Base-by-base conservation (phyloP, 1,284 basidiomycete genomes). In the Pascua guehoae region DNA sequence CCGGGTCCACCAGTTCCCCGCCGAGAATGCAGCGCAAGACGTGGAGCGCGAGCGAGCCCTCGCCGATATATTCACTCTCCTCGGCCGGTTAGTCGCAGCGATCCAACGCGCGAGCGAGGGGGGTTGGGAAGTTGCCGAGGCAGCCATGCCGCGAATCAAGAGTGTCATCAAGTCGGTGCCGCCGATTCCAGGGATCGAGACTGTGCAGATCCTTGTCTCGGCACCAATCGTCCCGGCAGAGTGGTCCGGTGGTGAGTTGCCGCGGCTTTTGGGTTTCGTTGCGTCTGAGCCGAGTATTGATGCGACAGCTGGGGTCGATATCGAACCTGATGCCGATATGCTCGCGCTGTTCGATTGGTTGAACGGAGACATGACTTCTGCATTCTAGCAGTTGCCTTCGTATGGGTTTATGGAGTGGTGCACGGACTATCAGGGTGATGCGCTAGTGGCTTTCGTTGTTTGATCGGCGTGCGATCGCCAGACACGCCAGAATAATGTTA, bases 321-420 rank as follows among this genome's bases (percentile, higher is more conserved):
- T 47, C 10, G 51, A 60, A 24, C 59, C 59, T 0, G 49, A 54
- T 14, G 32, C 42, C 15, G 59, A 57, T 11, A 53, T 61, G 14
- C 46, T 62, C 1, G 60, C 60, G 12, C 51, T 62, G 14, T 62
- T 62, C 16, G 60, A 62, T 42, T 62, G 60, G 60, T 56, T 62
- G 10, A 58, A 58, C 15, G 57, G 60, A 3, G 60, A 62, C 37
- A 55, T 59, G 44, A 41, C 38, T 15, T 14, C 18, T 2, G 45
- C 37, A 39, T 53, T 53, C 38, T 47, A 43, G 24, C 24, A 7
- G 24, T 32, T 32, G 24, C 4, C 4, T 32, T 3, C 4, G 24
- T 32, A 32, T 32, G 24, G 24, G 7, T 32, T 32, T 32, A 7
- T 3, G 24, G 24, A 32, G 24, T 7, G 24, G 24, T 32, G 24